A percentile compares a stretch with the other conserved stretches of the same genome.
Conservation (phyloP, 192 early-diverging fungal genomes). For the Linnemannia exigua region DNA sequence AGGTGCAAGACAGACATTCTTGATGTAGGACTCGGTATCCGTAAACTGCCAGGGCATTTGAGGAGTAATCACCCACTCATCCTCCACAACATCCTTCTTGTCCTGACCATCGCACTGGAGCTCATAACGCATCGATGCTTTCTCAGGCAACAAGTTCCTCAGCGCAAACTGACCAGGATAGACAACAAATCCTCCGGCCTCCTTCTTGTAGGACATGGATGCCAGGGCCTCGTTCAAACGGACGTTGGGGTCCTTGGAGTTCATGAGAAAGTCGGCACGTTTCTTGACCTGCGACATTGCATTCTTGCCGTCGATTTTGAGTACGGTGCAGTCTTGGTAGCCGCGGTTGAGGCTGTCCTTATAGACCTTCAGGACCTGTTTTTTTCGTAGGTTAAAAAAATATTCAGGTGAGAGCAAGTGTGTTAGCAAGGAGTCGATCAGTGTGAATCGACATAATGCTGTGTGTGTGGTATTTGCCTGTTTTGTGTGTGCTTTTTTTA, state of each 20-base stretch:
- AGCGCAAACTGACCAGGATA: background rate
- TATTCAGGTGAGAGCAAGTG: background rate
- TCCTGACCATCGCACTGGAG: background rate
- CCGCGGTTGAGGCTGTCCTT: background rate
- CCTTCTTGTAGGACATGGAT: background rate
- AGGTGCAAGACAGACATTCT: background rate
- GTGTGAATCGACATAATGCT: background rate
- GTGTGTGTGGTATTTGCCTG: too few relatives aligned
- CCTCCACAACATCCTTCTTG: background rate
- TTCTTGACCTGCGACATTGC: constrained; percentile 9
- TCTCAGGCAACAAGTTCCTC: background rate
- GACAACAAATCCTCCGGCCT: background rate
- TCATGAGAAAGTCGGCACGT: background rate
- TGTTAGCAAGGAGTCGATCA: background rate
- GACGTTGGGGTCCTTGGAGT: constrained; percentile 22
- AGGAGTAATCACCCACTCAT: background rate
- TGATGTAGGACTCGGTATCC: background rate
- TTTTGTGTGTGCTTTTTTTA: too few relatives aligned
- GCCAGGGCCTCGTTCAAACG: constrained; percentile 32
- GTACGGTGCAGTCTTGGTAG: constrained; percentile 1
- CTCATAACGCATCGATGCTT: background rate
- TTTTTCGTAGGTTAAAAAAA: too few relatives aligned
- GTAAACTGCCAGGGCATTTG: background rate
- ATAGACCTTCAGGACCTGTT: constrained; percentile 9
- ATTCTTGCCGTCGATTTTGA: constrained; percentile 17